Evolutionary conservation across 2,329 filamentous ascomycete genomes (phyloP), one percentile per base, ranked within the genome.

Genomic region (Colletotrichum noveboracense): DNA sequence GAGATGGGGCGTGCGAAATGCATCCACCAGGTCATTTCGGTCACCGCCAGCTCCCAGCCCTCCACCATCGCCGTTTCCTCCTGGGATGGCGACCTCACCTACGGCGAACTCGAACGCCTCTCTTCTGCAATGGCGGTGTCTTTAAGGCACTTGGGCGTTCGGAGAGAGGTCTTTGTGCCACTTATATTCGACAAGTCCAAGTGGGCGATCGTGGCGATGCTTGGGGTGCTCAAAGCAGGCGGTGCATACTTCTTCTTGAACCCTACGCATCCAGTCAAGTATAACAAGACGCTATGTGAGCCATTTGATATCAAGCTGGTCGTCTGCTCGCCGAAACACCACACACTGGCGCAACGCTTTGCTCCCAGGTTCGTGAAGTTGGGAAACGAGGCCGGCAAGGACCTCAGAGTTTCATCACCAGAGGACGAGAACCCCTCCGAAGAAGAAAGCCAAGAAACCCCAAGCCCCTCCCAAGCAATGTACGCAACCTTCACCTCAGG

Each of bases 401-500:
- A 38, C 36, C 36, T 38, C 36, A 5, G 9, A 1, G 14, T 3
- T 38, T 38, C 36, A 18, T 38, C 7, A 38, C 36, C 0, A 38
- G 7, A 38, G 36, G 14, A 16, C 36, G 36, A 38, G 16, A 38
- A 0, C 7, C 7, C 4, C 7, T 7, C 2, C 36, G 1, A 38
- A 38, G 34, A 36, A 36, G 36, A 38, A 18, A 38, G 36, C 36
- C 36, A 38, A 38, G 7, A 38, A 38, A 1, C 36, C 14, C 36
- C 7, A 1, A 38, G 36, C 36, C 36, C 36, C 4, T 38, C 36
- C 36, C 36, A 38, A 18, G 36, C 36, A 38, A 38, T 24, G n/a
- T 83, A 82, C 58, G 86, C 89, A 76, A 87, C 90, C 76, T 91
- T 91, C 79, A 91, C 90, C 6, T 91, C 89, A 3, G 90, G 90